These are phyloP conservation scores for Mycocalia duriaeana DNA, from an alignment of 1,284 basidiomycete genomes.

Conservation along the genomic window DNA sequence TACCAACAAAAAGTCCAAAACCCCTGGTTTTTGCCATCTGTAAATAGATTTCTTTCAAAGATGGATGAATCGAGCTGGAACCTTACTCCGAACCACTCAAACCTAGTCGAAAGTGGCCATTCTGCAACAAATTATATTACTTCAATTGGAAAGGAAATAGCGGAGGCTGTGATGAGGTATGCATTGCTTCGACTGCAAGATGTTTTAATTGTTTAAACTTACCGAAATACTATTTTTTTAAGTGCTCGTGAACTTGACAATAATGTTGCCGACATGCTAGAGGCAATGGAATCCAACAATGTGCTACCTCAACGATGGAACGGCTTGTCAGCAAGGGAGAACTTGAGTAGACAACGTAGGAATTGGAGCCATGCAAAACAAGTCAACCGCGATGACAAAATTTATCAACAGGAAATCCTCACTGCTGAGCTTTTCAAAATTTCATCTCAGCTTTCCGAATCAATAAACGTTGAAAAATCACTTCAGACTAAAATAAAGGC, in stretches of 20 bases:
- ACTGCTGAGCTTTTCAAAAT: background rate
- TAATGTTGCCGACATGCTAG: background rate
- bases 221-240: slow-evolving; percentile 64
- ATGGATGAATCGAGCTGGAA: background rate
- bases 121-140: too few relatives aligned
- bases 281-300: background rate
- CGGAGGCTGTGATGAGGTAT: too few relatives aligned
- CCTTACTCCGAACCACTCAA: background rate
- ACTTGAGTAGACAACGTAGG: background rate
- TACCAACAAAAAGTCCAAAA: background rate
- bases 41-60: background rate
- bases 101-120: too few relatives aligned
- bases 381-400: slow-evolving; percentile 39
- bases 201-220: too few relatives aligned
- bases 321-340: background rate
- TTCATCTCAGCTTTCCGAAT: background rate
- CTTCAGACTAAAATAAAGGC: background rate
- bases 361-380: background rate
- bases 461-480: background rate
- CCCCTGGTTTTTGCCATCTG: background rate
- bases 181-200: too few relatives aligned
- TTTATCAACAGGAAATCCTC: background rate
- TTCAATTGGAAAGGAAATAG: too few relatives aligned
- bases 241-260: background rate
- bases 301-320: background rate